Evolutionary conservation across 2,329 filamentous ascomycete species (phyloP), one percentile per base, ranked within the genome.

Genomic region (Pochonia chlamydosporia): DNA sequence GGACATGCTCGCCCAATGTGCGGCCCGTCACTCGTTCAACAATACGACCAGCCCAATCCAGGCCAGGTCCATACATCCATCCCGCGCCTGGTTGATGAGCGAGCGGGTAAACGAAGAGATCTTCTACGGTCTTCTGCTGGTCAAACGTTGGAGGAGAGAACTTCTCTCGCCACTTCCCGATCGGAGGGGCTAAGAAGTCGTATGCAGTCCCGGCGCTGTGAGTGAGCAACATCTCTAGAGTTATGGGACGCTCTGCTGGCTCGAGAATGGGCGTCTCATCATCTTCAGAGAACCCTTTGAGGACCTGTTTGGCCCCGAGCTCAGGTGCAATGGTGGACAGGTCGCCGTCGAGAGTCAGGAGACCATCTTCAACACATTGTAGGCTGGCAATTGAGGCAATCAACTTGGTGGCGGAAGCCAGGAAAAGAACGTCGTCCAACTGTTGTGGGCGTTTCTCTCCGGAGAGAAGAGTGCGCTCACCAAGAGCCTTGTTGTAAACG

Each of bases 41-140:
- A 1, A 79, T 61, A 1, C 68, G 64, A 3, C 78, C 76, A 0
- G 70, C 72, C 76, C 75, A 81, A 60, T 81, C 78, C 1, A 74
- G 56, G 1, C 69, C 65, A 1, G 66, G 53, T 1, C 74, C 69
- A 50, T 81, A 81, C 51, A 66, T 63, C 76, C 76, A 81, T 3
- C 64, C 59, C 0, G 62, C 58, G 0, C 76, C 77, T 1, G 78
- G 78, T 47, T 81, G 42, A 20, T 45, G 39, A 18, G 18, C 1
- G 4, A 49, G 43, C 28, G 76, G 74, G 9, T 70, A 65, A 10
- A 51, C 49, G 50, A 69, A 76, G 0, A 65, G 52, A 16, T 72
- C 66, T 10, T 71, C 66, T 0, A 80, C 68, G 0, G 63, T 63
- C 11, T 54, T 52, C n/a, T 31, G 52, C 2, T 40, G 41, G 3